phyloP scores from a whole-genome alignment of 352 stramenopile species.

The Pythium myriotylum region DNA sequence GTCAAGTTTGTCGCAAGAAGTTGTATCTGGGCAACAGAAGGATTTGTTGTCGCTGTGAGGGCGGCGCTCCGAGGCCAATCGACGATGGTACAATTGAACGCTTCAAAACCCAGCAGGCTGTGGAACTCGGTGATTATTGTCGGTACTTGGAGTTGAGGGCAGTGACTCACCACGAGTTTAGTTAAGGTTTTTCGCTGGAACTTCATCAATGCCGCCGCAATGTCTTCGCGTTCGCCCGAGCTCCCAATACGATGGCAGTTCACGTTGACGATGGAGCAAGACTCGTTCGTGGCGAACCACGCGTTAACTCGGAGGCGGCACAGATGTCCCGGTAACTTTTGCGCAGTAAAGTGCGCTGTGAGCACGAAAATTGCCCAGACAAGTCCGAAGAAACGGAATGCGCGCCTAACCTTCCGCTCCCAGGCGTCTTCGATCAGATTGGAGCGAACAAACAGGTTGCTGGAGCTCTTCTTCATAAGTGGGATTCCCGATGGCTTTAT shows the following conservation, averaged over 20 bases:
- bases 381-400: not conserved
- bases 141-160: conserved; percentile 12
- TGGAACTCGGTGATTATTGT: conserved; percentile 8
- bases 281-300: conserved; percentile 8
- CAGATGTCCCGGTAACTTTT: not conserved
- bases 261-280: conserved; percentile 22
- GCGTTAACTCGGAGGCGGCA: conserved; percentile 9
- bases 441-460: not conserved
- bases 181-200: conserved; percentile 13
- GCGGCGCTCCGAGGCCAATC: too few relatives aligned
- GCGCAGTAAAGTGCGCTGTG: not conserved
- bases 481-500: not conserved
- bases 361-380: conserved; percentile 8
- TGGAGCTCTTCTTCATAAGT: not conserved
- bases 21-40: not conserved
- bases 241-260: conserved; percentile 19
- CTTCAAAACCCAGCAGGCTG: not conserved
- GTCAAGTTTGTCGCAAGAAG: conserved; percentile 8
- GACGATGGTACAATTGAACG: too few relatives aligned
- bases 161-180: conserved; percentile 22
- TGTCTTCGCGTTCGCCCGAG: not conserved
- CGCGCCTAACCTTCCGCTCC: not conserved
- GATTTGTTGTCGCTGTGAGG: not conserved
- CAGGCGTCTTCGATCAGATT: not conserved
- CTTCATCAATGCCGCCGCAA: not conserved